These are phyloP conservation scores for Eimeria falciformis DNA, from an alignment of 169 alveolate species.

Conservation along the genomic window DNA sequence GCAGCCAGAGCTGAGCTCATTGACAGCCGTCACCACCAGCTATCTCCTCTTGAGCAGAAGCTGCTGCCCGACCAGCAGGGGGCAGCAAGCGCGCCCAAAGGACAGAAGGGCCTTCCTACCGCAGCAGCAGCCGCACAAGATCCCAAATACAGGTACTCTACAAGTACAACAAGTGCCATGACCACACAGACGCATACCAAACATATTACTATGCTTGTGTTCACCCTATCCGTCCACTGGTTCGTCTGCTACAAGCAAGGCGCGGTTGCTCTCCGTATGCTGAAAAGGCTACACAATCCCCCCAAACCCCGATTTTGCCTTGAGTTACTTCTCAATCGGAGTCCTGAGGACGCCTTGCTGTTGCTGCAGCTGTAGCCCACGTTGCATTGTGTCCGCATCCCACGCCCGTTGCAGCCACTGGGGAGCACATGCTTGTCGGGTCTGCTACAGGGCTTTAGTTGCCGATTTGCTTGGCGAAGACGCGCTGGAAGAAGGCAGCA, in stretches of 20 bases:
- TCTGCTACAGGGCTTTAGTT: conserved; percentile 56
- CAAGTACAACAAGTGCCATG: too few species aligned
- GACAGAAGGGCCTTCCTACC: not conserved
- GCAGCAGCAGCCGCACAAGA: conserved; percentile 64
- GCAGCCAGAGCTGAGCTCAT: conserved; percentile 65
- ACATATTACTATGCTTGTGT: too few species aligned
- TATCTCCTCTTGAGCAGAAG: conserved; percentile 21
- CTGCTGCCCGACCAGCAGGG: conserved; percentile 23
- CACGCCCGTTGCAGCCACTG: not conserved
- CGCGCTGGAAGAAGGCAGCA: conserved; percentile 69
- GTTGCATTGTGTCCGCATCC: not conserved
- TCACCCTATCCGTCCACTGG: too few species aligned
- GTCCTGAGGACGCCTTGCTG: not conserved
- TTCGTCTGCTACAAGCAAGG: too few species aligned
- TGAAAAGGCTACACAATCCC: too few species aligned
- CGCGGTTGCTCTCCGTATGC: too few species aligned
- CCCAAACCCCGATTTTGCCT: too few species aligned
- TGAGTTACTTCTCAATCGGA: not conserved
- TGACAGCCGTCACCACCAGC: conserved; percentile 18
- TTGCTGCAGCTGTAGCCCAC: conserved; percentile 26
- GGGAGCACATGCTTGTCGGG: not conserved
- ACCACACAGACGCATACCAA: too few species aligned
- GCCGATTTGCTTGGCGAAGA: conserved; percentile 64
- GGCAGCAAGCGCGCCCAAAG: not conserved
- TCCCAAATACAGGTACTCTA: conserved; percentile 59